Evolutionary conservation across 164 flowering plant genomes (phyloP).

Genomic region (Stephania cephalantha): DNA sequence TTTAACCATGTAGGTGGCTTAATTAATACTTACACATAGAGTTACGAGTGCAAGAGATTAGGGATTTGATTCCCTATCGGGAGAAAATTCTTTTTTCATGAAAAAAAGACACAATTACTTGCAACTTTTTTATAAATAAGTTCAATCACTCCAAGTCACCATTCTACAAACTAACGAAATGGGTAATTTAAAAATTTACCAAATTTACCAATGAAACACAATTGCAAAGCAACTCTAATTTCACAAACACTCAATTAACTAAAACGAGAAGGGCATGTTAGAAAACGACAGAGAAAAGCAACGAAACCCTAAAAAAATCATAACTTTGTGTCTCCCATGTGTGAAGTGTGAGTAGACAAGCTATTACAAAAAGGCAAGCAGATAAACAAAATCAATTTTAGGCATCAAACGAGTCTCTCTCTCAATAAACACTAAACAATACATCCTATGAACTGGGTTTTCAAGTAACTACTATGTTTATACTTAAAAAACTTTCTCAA

Average conservation of each 20-base stretch:
- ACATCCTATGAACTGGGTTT: slow-evolving; percentile 4
- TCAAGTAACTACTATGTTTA: neutral
- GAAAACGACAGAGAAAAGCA: slow-evolving; percentile 6
- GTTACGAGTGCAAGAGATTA: no score
- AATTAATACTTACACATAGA: no score
- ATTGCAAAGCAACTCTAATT: neutral
- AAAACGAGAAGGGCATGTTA: slow-evolving; percentile 4
- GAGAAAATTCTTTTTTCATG: no score
- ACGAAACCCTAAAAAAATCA: slow-evolving; percentile 5
- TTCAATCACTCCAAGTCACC: slow-evolving; percentile 4
- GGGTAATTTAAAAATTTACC: neutral
- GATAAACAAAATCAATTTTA: slow-evolving; percentile 14
- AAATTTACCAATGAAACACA: no score
- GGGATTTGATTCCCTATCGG: no score
- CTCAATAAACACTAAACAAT: slow-evolving; percentile 3
- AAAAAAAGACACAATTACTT: no score
- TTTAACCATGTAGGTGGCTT: no score
- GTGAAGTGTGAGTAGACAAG: neutral
- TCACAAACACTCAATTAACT: neutral
- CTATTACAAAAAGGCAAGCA: neutral
- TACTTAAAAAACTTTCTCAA: neutral
- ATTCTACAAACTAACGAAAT: neutral
- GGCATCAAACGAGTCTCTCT: slow-evolving; percentile 1
- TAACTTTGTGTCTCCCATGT: neutral
- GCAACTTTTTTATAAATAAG: no score